These are phyloP conservation scores for Sarocladium oryzae DNA, from an alignment of 2,329 filamentous ascomycete genomes.

Conservation along the genomic window DNA sequence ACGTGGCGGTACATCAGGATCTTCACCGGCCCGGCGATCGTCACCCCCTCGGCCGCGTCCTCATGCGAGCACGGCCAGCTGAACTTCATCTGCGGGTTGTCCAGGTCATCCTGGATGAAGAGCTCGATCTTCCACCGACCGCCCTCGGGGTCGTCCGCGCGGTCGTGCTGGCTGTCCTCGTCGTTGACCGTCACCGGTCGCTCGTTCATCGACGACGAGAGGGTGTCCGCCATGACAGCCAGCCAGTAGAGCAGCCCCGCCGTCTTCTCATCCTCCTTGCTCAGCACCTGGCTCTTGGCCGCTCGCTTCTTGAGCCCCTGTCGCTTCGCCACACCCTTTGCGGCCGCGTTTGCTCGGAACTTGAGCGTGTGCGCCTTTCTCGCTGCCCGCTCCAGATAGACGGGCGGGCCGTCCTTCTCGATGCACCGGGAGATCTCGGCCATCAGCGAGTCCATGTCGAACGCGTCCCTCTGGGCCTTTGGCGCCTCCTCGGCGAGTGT, in stretches of 20 bases:
- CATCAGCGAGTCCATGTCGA: conserved; percentile 18
- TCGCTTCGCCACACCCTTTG: not conserved
- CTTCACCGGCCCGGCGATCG: conserved; percentile 50
- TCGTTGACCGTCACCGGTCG: conserved; percentile 30
- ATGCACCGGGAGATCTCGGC: conserved; percentile 26
- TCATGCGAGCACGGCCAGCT: conserved; percentile 50
- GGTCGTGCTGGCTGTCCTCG: conserved; percentile 33
- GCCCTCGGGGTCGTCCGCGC: conserved; percentile 17
- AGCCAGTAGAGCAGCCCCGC: conserved; percentile 52
- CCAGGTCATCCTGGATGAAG: conserved; percentile 25
- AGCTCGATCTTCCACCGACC: conserved; percentile 25
- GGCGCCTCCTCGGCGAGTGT: conserved; percentile 13
- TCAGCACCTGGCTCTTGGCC: not conserved
- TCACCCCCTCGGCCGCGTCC: conserved; percentile 41
- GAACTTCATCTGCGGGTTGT: conserved; percentile 18
- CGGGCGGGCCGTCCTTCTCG: conserved; percentile 20
- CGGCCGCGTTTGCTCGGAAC: conserved; percentile 24
- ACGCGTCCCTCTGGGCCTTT: conserved; percentile 13
- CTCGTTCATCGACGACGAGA: conserved; percentile 46
- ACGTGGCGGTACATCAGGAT: conserved; percentile 52
- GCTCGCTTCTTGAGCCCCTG: not conserved
- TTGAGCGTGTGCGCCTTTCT: conserved; percentile 33
- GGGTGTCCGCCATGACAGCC: conserved; percentile 52
- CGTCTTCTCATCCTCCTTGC: conserved; percentile 29
- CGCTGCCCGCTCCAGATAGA: conserved; percentile 29